A percentile compares a stretch with the other conserved stretches of the same genome.
Evolutionary conservation across 176 grass and related monocot species (phyloP).

Genomic region (Oropetium thomaeum): DNA sequence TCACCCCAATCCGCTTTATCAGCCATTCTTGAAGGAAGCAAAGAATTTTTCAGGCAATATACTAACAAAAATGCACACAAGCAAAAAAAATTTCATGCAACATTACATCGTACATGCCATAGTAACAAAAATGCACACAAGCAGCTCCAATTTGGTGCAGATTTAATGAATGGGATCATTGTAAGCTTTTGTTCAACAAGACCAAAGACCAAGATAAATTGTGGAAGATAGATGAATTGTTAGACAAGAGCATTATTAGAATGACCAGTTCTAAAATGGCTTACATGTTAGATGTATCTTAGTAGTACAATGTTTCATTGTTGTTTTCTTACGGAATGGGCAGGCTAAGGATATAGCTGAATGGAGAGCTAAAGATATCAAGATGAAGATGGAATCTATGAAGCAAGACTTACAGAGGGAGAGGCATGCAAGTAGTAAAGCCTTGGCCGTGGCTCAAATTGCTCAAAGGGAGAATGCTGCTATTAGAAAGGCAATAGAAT

Average conservation of each 20-base stretch:
- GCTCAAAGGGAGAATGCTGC: slow-evolving; percentile 59
- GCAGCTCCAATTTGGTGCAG: too few relatives aligned
- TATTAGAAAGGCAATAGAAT: slow-evolving; percentile 79
- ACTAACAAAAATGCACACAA: too few relatives aligned
- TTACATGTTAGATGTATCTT: background rate
- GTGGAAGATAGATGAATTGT: slow-evolving; percentile 15
- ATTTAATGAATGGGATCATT: slow-evolving; percentile 8
- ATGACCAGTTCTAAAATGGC: background rate
- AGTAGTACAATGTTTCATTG: background rate
- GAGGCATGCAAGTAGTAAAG: slow-evolving; percentile 45
- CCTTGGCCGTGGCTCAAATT: slow-evolving; percentile 55
- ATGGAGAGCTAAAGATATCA: slow-evolving; percentile 56
- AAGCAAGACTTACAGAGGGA: slow-evolving; percentile 61
- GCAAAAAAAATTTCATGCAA: too few relatives aligned
- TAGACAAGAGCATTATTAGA: background rate
- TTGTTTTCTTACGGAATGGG: slow-evolving; percentile 26
- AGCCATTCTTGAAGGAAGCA: too few relatives aligned
- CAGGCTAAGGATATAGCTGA: slow-evolving; percentile 70
- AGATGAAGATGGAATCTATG: slow-evolving; percentile 57
- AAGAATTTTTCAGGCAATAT: too few relatives aligned
- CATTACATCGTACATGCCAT: too few relatives aligned
- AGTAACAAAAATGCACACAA: too few relatives aligned
- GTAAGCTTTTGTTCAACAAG: background rate
- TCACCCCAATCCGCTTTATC: too few relatives aligned
- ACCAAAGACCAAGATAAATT: background rate